Evolutionary conservation across 345 rosid genomes (phyloP), one percentile per base, ranked within the genome.

Genomic region (Brassica juncea): DNA sequence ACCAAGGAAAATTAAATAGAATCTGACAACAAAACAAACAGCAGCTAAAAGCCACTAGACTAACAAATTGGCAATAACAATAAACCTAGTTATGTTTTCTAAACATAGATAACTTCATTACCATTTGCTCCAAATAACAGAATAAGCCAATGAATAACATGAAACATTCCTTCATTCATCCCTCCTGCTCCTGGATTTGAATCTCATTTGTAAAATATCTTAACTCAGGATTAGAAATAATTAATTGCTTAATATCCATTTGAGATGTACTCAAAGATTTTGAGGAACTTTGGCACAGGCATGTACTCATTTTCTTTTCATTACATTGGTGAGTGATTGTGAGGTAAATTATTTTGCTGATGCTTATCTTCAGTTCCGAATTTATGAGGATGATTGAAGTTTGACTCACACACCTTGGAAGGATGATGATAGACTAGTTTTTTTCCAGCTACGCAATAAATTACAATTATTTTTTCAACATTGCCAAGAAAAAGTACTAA

Each of bases 361-460:
- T 32, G 52, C 52, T 9, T 25, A 27, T 42, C 2, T 47, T 12
- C 47, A 28, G 63, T 60, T 60, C 35, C 68, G 2, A 49, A 23
- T 58, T 19, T 58, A 55, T 42, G 19, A 57, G 21, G 32, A 49
- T 62, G 23, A 47, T 16, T 47, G 12, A 12, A 32, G 7, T n/a
- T 4, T 68, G 23, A 16, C 61, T 23, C 60, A 19, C 10, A 15
- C 21, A 35, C 25, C 8, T 34, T 71, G 8, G 5, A 65, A 75
- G 37, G 59, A 69, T 52, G 66, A 79, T 30, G 68, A 28, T 68
- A 35, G 66, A 82, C 77, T 77, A 80, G 83, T 66, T 86, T 72
- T 70, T 62, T 27, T 69, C 87, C 87, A 74, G 80, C 75, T 73
- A 70, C 72, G 35, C 19, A 34, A 59, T 73, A 77, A 42, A 73